These are phyloP conservation scores for Lophium mytilinum DNA, from an alignment of 495 filamentous ascomycete species.

Conservation along the genomic window DNA sequence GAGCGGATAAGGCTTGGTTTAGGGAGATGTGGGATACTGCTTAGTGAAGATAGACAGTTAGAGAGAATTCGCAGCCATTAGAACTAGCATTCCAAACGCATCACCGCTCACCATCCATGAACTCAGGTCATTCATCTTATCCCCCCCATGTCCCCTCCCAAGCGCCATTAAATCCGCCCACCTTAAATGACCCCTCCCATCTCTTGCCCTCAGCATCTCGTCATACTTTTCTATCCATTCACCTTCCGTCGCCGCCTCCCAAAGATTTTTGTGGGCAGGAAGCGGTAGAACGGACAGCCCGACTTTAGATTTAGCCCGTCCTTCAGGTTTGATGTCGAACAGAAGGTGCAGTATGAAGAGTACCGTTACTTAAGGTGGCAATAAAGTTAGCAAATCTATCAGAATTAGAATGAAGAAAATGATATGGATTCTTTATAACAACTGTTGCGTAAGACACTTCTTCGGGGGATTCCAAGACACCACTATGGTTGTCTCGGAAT, in stretches of 20 bases:
- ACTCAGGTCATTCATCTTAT: not conserved
- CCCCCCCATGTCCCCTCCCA: not conserved
- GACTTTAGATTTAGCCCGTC: not conserved
- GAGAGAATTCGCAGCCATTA: conserved; percentile 4
- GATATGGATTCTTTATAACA: too few species aligned
- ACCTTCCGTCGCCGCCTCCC: not conserved
- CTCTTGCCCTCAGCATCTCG: not conserved
- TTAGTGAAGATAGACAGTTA: conserved; percentile 7
- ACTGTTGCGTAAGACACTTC: too few species aligned
- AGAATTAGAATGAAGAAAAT: too few species aligned
- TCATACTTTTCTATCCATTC: not conserved
- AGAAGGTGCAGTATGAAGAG: not conserved
- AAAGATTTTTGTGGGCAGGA: conserved; percentile 1
- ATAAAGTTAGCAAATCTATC: not conserved
- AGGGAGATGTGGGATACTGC: conserved; percentile 6
- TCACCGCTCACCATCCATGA: not conserved
- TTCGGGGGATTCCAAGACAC: too few species aligned
- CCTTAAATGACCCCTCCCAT: not conserved
- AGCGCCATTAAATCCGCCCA: not conserved
- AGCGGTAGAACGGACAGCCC: conserved; percentile 1
- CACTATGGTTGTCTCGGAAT: too few species aligned
- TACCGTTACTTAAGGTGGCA: not conserved
- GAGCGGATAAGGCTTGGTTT: conserved; percentile 5
- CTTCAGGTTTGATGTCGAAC: not conserved
- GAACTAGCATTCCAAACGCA: not conserved